Percentiles rank a stretch among this genome's conserved stretches.
Evolutionary conservation across 345 rosid species (phyloP).

Genomic region (Erucastrum elatum): DNA sequence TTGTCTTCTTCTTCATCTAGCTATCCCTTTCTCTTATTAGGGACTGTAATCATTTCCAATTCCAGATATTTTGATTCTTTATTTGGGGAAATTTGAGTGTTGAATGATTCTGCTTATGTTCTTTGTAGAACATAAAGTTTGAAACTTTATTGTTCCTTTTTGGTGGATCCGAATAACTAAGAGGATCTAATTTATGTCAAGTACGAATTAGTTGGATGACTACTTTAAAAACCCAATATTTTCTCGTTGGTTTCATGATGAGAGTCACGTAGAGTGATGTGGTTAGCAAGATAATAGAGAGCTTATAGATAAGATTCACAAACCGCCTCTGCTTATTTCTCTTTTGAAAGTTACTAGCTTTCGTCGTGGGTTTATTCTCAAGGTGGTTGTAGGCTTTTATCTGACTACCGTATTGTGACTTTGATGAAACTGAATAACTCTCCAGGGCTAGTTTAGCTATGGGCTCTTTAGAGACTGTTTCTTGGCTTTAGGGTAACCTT

Average conservation of each 20-base stretch:
- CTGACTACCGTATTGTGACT: slow-evolving; percentile 17
- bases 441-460: too few relatives aligned
- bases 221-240: too few relatives aligned
- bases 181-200: slow-evolving; percentile 21
- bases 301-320: background rate
- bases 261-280: background rate
- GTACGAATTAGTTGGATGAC: slow-evolving; percentile 13
- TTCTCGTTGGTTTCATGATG: too few relatives aligned
- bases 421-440: slow-evolving; percentile 59
- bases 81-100: too few relatives aligned
- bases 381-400: too few relatives aligned
- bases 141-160: background rate
- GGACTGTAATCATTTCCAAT: background rate
- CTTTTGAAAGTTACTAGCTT: slow-evolving; percentile 15
- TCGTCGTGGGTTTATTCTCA: background rate
- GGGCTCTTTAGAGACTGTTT: slow-evolving; percentile 46
- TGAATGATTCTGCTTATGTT: background rate
- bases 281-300: slow-evolving; percentile 18
- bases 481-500: too few relatives aligned
- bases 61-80: slow-evolving; percentile 10
- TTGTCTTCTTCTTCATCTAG: slow-evolving; percentile 24
- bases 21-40: background rate
- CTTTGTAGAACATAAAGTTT: background rate
- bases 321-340: background rate
- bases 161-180: slow-evolving; percentile 26